Evolutionary conservation across 2,329 filamentous ascomycete genomes (phyloP).

Genomic region (Aspergillus chevalieri): DNA sequence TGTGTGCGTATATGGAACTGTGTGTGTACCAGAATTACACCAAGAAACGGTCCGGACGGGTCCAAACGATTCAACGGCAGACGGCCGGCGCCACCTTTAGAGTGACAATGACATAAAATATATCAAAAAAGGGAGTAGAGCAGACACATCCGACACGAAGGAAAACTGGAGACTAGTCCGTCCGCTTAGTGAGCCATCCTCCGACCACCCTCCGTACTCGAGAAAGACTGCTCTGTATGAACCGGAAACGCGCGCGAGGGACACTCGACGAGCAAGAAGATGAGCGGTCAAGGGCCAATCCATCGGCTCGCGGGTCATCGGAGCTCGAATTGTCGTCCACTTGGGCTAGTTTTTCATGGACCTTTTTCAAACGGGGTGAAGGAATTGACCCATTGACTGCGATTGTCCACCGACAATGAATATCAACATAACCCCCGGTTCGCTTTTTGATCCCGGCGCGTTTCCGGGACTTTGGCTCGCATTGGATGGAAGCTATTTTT

Average conservation of each 20-base stretch:
- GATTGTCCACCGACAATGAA: constrained; percentile 6
- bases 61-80: constrained; percentile 8
- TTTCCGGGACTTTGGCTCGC: constrained; percentile 18
- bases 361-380: constrained; percentile 11
- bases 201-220: too few species aligned
- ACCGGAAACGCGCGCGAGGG: neutral
- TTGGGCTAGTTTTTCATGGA: constrained; percentile 4
- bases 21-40: neutral
- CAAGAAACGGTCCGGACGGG: constrained; percentile 10
- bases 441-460: constrained; percentile 14
- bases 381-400: constrained; percentile 8
- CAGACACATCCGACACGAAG: neutral
- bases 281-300: constrained; percentile 15
- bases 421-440: neutral
- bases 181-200: neutral
- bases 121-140: constrained; percentile 6
- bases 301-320: constrained; percentile 4
- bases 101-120: constrained; percentile 2
- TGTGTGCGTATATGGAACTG: neutral
- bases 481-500: neutral
- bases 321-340: constrained; percentile 3
- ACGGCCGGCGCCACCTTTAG: constrained; percentile 7
- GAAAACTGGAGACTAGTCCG: neutral
- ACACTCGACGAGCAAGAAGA: constrained; percentile 1
- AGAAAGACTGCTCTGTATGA: too few species aligned